These are phyloP conservation scores for Phlegmacium glaucopus DNA, from an alignment of 768 basidiomycete species.

Conservation along the genomic window DNA sequence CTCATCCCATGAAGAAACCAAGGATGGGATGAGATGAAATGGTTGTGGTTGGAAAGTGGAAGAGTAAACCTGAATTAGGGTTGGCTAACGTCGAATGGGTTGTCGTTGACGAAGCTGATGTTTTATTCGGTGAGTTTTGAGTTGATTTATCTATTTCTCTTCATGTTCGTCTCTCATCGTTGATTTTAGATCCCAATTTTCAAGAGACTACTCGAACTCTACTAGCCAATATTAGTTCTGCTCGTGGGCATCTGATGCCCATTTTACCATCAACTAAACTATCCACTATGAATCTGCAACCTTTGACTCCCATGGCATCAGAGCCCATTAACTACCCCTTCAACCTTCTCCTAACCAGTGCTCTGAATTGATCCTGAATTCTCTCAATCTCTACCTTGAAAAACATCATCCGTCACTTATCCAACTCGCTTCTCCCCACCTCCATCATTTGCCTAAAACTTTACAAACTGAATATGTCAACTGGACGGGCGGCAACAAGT, in stretches of 20 bases:
- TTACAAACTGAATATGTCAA: slow-evolving; percentile 76
- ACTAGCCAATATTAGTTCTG: slow-evolving; percentile 65
- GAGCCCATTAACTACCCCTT: slow-evolving; percentile 67
- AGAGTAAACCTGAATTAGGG: slow-evolving; percentile 51
- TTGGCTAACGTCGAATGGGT: slow-evolving; percentile 83
- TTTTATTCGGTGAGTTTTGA: slow-evolving; percentile 80
- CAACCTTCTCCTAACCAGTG: slow-evolving; percentile 78
- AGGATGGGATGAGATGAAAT: slow-evolving; percentile 38
- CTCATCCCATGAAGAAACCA: slow-evolving; percentile 19
- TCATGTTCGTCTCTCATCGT: background rate
- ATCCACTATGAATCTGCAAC: too few species aligned
- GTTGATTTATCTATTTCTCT: too few species aligned
- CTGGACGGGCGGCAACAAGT: slow-evolving; percentile 78
- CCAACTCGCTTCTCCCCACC: slow-evolving; percentile 73
- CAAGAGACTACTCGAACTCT: slow-evolving; percentile 66
- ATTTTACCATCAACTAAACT: slow-evolving; percentile 21
- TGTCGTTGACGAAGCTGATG: slow-evolving; percentile 87
- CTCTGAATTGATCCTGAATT: slow-evolving; percentile 84
- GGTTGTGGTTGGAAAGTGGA: slow-evolving; percentile 40
- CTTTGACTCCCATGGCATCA: too few species aligned
- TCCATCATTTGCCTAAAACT: slow-evolving; percentile 73
- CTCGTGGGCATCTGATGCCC: slow-evolving; percentile 48
- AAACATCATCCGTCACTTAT: slow-evolving; percentile 56
- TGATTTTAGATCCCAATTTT: slow-evolving; percentile 71
- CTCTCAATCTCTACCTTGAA: slow-evolving; percentile 64